Percentiles rank a stretch among this genome's conserved stretches.
These are phyloP conservation scores for Prunus davidiana DNA, from an alignment of 306 rosid genomes.

Conservation along the genomic window DNA sequence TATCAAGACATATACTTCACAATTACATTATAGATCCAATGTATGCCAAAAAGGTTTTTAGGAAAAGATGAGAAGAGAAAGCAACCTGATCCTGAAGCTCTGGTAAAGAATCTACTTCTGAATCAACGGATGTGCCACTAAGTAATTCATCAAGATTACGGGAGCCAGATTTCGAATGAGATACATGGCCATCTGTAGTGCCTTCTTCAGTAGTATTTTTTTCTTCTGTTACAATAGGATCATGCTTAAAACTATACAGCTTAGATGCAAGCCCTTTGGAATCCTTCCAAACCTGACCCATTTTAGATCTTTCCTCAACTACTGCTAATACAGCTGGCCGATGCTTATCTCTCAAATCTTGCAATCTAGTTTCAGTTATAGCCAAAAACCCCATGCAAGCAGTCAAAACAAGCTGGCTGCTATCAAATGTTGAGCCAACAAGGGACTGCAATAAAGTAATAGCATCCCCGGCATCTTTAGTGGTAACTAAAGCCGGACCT, in stretches of 20 bases:
- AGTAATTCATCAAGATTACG: constrained; percentile 58
- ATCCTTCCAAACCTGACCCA: constrained; percentile 71
- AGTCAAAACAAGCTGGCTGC: constrained; percentile 91
- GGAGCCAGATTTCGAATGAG: constrained; percentile 31
- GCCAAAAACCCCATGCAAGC: constrained; percentile 91
- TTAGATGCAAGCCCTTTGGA: constrained; percentile 86
- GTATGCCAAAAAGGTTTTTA: not conserved
- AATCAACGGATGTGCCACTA: constrained; percentile 47
- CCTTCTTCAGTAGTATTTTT: constrained; percentile 32
- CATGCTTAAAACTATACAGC: constrained; percentile 84
- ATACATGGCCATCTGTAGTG: constrained; percentile 31
- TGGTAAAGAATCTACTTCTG: constrained; percentile 63
- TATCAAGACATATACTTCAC: not conserved
- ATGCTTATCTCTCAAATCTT: constrained; percentile 75
- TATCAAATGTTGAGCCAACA: constrained; percentile 86
- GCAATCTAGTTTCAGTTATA: constrained; percentile 71
- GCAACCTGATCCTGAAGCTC: constrained; percentile 91
- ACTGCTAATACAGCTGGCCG: constrained; percentile 64
- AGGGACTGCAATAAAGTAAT: constrained; percentile 82
- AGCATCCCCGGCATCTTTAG: constrained; percentile 95
- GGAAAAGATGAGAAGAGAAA: constrained; percentile 23
- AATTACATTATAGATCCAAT: not conserved
- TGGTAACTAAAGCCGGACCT: constrained; percentile 84
- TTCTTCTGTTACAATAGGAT: constrained; percentile 51
- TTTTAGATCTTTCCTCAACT: constrained; percentile 66